These are phyloP conservation scores for Coemansia sp. DNA, from an alignment of 192 early-diverging fungal species.

Conservation along the genomic window DNA sequence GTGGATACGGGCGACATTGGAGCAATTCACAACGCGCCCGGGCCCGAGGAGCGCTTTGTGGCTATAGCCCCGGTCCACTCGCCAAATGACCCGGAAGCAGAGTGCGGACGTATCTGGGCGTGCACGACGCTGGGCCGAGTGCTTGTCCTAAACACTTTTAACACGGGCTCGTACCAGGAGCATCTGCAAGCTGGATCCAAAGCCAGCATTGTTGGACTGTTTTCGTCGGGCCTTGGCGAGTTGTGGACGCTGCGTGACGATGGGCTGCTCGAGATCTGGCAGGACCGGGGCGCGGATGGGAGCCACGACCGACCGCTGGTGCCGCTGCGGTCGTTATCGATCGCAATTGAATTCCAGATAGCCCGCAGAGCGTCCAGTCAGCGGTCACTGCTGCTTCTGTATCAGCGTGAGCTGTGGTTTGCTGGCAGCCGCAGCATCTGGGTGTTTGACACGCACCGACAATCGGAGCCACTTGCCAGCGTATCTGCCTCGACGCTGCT, in stretches of 20 bases:
- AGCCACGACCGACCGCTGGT: slow-evolving; percentile 12
- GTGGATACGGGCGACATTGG: slow-evolving; percentile 42
- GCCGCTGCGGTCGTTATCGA: slow-evolving; percentile 29
- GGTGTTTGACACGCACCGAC: slow-evolving; percentile 31
- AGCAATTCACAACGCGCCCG: slow-evolving; percentile 41
- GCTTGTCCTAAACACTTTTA: slow-evolving; percentile 26
- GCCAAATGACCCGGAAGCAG: slow-evolving; percentile 10
- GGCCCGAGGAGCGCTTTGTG: slow-evolving; percentile 45
- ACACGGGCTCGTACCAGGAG: slow-evolving; percentile 16
- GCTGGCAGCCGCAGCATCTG: slow-evolving; percentile 30
- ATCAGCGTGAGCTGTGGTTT: slow-evolving; percentile 41
- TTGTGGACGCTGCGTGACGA: slow-evolving; percentile 46
- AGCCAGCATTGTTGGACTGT: slow-evolving; percentile 14
- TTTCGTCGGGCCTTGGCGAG: slow-evolving; percentile 21
- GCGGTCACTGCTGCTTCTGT: slow-evolving; percentile 12
- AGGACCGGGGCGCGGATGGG: slow-evolving; percentile 13
- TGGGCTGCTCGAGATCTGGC: slow-evolving; percentile 34
- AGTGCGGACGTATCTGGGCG: slow-evolving; percentile 35
- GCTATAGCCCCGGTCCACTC: slow-evolving; percentile 30
- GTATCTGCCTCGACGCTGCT: slow-evolving; percentile 12
- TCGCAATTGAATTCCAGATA: slow-evolving; percentile 19
- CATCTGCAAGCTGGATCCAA: slow-evolving; percentile 9
- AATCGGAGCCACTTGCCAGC: slow-evolving; percentile 9
- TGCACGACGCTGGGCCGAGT: slow-evolving; percentile 28
- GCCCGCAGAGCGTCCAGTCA: slow-evolving; percentile 16